Percentiles rank a stretch among this genome's conserved stretches.
Evolutionary conservation across 208 protist genomes (phyloP).

Genomic region (Naegleria fowleri): DNA sequence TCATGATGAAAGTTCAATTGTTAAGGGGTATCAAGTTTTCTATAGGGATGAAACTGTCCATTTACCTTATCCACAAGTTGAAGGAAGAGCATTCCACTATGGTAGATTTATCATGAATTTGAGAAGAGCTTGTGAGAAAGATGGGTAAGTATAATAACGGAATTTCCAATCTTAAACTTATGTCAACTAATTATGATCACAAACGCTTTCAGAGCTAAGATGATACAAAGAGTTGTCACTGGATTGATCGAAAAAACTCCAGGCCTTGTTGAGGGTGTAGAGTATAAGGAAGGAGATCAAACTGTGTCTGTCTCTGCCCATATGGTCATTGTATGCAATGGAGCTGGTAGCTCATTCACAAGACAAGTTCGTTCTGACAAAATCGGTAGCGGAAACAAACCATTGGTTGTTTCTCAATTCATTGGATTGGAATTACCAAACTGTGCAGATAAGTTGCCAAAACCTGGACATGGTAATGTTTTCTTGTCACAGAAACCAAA

Average conservation of each 20-base stretch:
- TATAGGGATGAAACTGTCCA: slow-evolving; percentile 53
- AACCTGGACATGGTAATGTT: slow-evolving; percentile 75
- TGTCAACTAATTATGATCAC: too few relatives aligned
- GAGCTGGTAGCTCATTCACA: slow-evolving; percentile 79
- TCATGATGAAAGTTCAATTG: too few relatives aligned
- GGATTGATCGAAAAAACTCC: not conserved
- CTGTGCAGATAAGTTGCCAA: slow-evolving; percentile 54
- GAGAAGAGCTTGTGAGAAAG: too few relatives aligned
- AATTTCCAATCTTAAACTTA: slow-evolving; percentile 74
- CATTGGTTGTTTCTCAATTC: slow-evolving; percentile 75
- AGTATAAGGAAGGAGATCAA: slow-evolving; percentile 36
- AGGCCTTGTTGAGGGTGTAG: slow-evolving; percentile 4
- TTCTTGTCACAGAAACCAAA: slow-evolving; percentile 76
- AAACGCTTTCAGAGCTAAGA: slow-evolving; percentile 44
- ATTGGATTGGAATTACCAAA: slow-evolving; percentile 66
- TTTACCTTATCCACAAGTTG: too few relatives aligned
- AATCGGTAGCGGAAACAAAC: slow-evolving; percentile 51
- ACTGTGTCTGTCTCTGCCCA: slow-evolving; percentile 49
- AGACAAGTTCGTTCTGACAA: slow-evolving; percentile 65
- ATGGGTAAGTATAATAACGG: too few relatives aligned
- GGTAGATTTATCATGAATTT: too few relatives aligned
- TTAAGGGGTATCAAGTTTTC: slow-evolving; percentile 73
- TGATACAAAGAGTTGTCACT: not conserved
- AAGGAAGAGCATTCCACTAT: too few relatives aligned
- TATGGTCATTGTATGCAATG: slow-evolving; percentile 82